phyloP scores from a whole-genome alignment of 805 yeast species.

The Pichia manshurica region DNA sequence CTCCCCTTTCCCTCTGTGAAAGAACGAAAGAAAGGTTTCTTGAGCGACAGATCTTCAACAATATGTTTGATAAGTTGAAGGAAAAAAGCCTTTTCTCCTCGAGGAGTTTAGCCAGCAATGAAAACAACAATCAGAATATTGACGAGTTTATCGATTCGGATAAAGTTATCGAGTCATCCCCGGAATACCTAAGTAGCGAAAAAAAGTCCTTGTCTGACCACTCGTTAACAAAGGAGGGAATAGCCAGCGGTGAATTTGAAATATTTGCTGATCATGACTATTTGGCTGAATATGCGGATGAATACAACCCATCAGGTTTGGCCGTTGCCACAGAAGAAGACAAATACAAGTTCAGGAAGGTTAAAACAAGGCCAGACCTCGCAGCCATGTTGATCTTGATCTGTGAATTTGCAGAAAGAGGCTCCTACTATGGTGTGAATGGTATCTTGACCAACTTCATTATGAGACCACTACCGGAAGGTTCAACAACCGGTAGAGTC shows the following conservation, averaged over 20 bases:
- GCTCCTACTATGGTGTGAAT: conserved; percentile 44
- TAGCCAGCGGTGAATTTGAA: too few relatives aligned
- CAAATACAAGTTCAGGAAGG: conserved; percentile 29
- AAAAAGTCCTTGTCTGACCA: too few relatives aligned
- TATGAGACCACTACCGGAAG: conserved; percentile 37
- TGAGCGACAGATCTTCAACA: too few relatives aligned
- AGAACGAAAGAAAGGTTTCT: too few relatives aligned
- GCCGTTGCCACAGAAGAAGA: conserved; percentile 27
- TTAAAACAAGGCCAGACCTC: conserved; percentile 41
- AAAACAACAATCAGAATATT: conserved; percentile 23
- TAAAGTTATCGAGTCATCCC: too few relatives aligned
- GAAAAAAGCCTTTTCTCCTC: too few relatives aligned
- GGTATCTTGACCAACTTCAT: conserved; percentile 44
- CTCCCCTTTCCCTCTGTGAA: too few relatives aligned
- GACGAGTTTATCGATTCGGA: too few relatives aligned
- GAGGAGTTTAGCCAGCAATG: too few relatives aligned
- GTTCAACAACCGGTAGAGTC: conserved; percentile 43
- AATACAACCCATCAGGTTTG: conserved; percentile 28
- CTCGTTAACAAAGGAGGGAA: too few relatives aligned
- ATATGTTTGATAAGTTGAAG: too few relatives aligned
- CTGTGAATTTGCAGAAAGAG: conserved; percentile 50
- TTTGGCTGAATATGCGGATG: conserved; percentile 25
- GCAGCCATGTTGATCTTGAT: conserved; percentile 40
- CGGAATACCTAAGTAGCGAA: too few relatives aligned
- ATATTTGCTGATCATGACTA: conserved; percentile 13